Evolutionary conservation across 208 protist genomes (phyloP).

Genomic region (Acanthamoeba lenticulata): DNA sequence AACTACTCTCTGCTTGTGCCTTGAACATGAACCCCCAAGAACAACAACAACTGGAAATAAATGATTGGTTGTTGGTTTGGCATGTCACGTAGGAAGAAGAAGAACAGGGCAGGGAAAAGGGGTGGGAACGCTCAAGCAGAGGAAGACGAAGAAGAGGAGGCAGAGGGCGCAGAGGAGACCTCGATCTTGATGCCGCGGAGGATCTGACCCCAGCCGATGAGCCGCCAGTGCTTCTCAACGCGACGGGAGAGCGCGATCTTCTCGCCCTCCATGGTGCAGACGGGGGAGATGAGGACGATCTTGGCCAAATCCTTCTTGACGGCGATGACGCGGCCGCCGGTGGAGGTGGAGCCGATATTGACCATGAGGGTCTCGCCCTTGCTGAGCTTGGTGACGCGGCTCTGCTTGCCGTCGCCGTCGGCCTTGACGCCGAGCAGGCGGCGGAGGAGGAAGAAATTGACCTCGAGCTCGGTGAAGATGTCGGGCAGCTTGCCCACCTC

Average conservation of each 20-base stretch:
- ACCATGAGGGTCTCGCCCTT: conserved; percentile 98
- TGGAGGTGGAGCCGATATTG: conserved; percentile 99
- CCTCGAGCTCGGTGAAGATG: conserved; percentile 97
- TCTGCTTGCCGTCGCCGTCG: conserved; percentile 88
- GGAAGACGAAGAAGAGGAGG: neutral
- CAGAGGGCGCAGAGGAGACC: neutral
- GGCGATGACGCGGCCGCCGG: conserved; percentile 95
- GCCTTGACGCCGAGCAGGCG: conserved; percentile 94
- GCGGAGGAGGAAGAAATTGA: conserved; percentile 97
- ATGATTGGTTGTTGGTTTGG: no score
- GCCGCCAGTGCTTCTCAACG: conserved; percentile 97
- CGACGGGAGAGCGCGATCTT: conserved; percentile 97
- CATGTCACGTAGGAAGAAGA: no score
- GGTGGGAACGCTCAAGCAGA: neutral
- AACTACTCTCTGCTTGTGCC: no score
- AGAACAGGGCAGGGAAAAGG: no score
- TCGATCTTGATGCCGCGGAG: conserved; percentile 55
- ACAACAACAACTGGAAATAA: no score
- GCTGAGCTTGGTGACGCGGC: conserved; percentile 90
- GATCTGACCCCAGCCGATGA: conserved; percentile 41
- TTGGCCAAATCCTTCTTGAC: conserved; percentile 96
- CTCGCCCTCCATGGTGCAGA: conserved; percentile 97
- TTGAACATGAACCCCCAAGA: no score
- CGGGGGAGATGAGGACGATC: conserved; percentile 95
- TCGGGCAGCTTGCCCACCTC: conserved; percentile 92